Percentiles rank a stretch among this genome's conserved stretches.
Conservation (phyloP, 1,284 basidiomycete species). For the Rhodofomes roseus region DNA sequence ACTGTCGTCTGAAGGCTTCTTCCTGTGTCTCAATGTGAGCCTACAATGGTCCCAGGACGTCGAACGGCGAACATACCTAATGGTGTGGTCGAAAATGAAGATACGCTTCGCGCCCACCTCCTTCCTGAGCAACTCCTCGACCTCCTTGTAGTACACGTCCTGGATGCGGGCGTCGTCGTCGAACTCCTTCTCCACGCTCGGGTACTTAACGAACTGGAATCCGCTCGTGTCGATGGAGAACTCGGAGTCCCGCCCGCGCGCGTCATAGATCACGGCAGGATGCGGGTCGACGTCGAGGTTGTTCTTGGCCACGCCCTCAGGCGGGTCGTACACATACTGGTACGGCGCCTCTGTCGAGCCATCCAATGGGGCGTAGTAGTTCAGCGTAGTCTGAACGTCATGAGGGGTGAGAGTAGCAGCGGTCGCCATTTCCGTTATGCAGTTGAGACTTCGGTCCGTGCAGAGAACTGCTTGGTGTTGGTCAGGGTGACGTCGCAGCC, state of each 20-base stretch:
- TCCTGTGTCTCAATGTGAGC: conserved; percentile 4
- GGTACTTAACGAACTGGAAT: conserved; percentile 36
- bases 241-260: conserved; percentile 31
- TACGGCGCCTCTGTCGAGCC: conserved; percentile 21
- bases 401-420: conserved; percentile 25
- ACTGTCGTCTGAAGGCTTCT: conserved; percentile 14
- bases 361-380: conserved; percentile 27
- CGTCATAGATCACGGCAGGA: conserved; percentile 26
- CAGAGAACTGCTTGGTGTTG: background rate
- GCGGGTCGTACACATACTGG: conserved; percentile 24
- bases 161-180: conserved; percentile 37
- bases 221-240: conserved; percentile 39
- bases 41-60: background rate
- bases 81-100: conserved; percentile 44
- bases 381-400: conserved; percentile 29
- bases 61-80: conserved; percentile 30
- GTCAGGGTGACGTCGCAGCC: background rate
- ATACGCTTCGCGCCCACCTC: conserved; percentile 38
- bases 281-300: conserved; percentile 25
- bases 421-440: conserved; percentile 21
- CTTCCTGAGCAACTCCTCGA: conserved; percentile 40
- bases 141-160: conserved; percentile 38
- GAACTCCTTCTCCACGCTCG: conserved; percentile 38
- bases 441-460: background rate
- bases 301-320: conserved; percentile 16